Evolutionary conservation across 805 yeast genomes (phyloP), one percentile per base, ranked within the genome.

Genomic region (Starmera amethionina): DNA sequence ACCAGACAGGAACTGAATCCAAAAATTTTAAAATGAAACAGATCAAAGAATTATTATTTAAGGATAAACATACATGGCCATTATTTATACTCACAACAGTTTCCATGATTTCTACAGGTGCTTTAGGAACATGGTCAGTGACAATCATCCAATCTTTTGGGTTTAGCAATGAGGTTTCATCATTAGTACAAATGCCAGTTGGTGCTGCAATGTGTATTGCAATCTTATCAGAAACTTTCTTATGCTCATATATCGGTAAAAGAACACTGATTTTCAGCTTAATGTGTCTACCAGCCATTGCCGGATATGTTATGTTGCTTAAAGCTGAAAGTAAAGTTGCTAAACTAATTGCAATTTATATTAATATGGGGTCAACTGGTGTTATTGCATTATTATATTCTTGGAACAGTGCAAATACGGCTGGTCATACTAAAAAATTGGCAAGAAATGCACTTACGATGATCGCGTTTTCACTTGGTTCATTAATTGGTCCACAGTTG

Each of bases 401-500:
- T 5, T 77, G 82, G 83, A 74, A 74, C 44, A 68, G 73, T 41
- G 70, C 79, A 36, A 77, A 77, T 47, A 75, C 80, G 8, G 74
- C 82, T 1, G 82, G 83, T 2, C 72, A 75, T 41, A 74, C 80
- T 6, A 77, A 77, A 50, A 67, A 77, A 45, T 57, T 75, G 22
- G 68, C 69, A 29, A 60, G 80, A 44, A 75, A 74, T 48, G 75
- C 72, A 5, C 49, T 70, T 19, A 75, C 77, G 1, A 70, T 77
- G 77, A 62, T 76, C 40, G 73, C 70, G n/a, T 77, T 75, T 50
- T 74, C 77, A 10, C 56, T 76, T 19, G 75, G 79, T 8, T 70
- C 79, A 48, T 59, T 82, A 43, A 63, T 77, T 37, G 85, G 83
- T 0, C 84, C 87, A 3, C 82, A 78, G 49, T 59, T 77, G 49